Conservation (phyloP, 1,284 basidiomycete species). For the Limonomyces culmigenus region DNA sequence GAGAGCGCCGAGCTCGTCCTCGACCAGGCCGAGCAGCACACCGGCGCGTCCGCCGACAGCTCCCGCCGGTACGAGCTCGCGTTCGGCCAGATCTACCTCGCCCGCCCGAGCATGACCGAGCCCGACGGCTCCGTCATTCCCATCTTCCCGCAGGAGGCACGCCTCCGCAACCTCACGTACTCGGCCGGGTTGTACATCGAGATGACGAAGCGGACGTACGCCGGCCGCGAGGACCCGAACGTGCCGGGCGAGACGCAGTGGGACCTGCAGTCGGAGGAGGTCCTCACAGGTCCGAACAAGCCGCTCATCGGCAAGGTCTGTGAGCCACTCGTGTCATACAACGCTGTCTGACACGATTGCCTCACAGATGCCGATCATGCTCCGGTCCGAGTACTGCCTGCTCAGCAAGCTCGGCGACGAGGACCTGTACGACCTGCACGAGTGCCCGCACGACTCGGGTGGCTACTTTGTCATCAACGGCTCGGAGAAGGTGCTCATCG, state of each 20-base stretch:
- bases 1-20: conserved; percentile 89
- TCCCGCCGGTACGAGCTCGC: conserved; percentile 92
- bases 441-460: conserved; percentile 96
- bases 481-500: conserved; percentile 98
- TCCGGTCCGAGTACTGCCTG: conserved; percentile 91
- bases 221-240: conserved; percentile 70
- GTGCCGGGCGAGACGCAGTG: conserved; percentile 71
- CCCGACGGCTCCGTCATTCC: conserved; percentile 88
- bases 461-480: conserved; percentile 99
- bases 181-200: conserved; percentile 95
- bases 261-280: conserved; percentile 60
- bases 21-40: conserved; percentile 93
- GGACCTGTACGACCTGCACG: conserved; percentile 81
- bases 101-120: conserved; percentile 88
- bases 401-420: conserved; percentile 67
- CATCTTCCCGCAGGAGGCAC: conserved; percentile 95
- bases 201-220: conserved; percentile 76
- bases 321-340: conserved; percentile 5
- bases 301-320: conserved; percentile 92
- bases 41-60: conserved; percentile 63
- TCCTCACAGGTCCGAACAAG: conserved; percentile 55
- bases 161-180: conserved; percentile 88
- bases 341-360: conserved; percentile 4
- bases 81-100: conserved; percentile 96
- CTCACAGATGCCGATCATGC: conserved; percentile 87